Evolutionary conservation across 257 asterid species (phyloP), one percentile per base, ranked within the genome.

Genomic region (Gentiana macrophylla): DNA sequence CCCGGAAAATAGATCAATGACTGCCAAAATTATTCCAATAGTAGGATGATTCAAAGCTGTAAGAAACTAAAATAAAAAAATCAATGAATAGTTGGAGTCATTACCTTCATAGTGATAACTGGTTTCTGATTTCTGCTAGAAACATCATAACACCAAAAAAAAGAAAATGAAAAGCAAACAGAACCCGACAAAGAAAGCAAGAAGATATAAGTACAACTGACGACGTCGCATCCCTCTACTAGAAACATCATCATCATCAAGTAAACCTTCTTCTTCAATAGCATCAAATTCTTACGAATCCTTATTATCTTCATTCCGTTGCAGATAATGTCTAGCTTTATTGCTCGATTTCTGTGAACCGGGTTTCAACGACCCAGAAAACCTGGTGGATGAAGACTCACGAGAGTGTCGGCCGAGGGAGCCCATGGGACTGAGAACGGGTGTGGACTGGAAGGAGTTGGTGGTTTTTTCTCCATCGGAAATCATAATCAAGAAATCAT

Each of bases 381-480:
- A 90, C 55, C 98, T 70, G 33, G 96, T 86, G 35, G 98, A 91
- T 0, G 98, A 91, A 9, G 98, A 91, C 71, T 81, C 89, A 0
- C 98, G 83, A 3, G 98, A 86, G n/a, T 86, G 96, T 13, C 79
- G 96, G 12, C 96, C 96, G 41, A 96, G 98, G 0, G 98, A 90
- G 3, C 91, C 98, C 85, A 79, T 71, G 12, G 98, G 96, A 63
- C 94, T 84, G 52, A 82, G 74, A 0, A 82, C 74, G 50, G 98
- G 98, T 7, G 96, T 91, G 3, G 96, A 91, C 56, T 83, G 98
- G 73, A 87, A 87, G 0, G 98, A 91, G 45, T 87, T 82, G 1
- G 94, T 80, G 3, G 98, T 90, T 78, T 90, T 90, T 62, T 86
- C 98, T 1, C 98, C 96, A 49, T 90, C 98, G 67, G 24, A 15